Base-by-base conservation (phyloP, 176 grass and related monocot species). In the Zoysia pacifica region DNA sequence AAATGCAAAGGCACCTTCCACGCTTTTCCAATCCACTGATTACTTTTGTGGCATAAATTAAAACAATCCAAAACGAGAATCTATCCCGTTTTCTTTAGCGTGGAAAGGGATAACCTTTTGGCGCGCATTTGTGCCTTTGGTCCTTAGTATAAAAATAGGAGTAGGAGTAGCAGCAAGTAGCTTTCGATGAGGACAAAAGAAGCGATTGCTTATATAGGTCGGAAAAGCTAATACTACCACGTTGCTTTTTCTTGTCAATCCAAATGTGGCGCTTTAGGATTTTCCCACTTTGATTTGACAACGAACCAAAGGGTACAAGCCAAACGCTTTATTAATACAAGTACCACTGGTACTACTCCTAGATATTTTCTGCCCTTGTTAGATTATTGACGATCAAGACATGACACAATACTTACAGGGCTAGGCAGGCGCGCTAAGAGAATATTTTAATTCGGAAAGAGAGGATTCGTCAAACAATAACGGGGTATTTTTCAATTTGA, bases 81-180 rank as follows among this genome's bases (percentile, higher is more conserved):
- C 2, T 76, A 76, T 51, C 56, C 43, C 48, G 36, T 71, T 85
- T 52, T 62, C 74, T 77, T 80, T 85, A 44, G 44, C 5, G 38
- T 39, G 42, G 65, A 76, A 85, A 89, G 71, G 37, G 77, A 71
- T 76, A 43, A 39, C 18, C 71, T 71, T 88, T 84, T 76, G 77
- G 71, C 79, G 59, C 65, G 71, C 65, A 45, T 60, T 43, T 64
- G 56, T 14, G 16, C 65, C 80, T 36, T 76, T 88, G 50, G 50
- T 7, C 56, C 6, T 6, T 45, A 45, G 36, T 52, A 62, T 67
- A 75, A 9, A 61, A 54, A 77, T 15, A 49, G n/a, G 28, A 67
- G 9, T 5, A 0, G 47, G 8, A 53, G 40, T 37, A 70, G 56
- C 5, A 0, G 28, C 28, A 28, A 28, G 50, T 79, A 69, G 69